phyloP scores from a whole-genome alignment of 129 eudicot species.

The Apium graveolens region DNA sequence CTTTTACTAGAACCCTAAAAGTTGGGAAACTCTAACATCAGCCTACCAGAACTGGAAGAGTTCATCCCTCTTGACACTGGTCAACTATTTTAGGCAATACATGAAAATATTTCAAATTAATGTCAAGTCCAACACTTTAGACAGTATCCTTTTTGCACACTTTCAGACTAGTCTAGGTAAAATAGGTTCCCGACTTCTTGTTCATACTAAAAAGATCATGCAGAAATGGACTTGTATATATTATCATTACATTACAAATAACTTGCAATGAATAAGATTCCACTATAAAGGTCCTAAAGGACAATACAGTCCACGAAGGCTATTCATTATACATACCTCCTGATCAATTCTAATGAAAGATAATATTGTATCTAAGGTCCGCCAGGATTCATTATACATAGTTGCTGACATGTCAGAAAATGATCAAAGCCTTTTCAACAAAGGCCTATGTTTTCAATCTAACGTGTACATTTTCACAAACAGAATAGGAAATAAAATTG shows the following conservation, averaged over 20 bases:
- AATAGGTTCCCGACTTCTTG: not conserved
- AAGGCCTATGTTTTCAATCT: not conserved
- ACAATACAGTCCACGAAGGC: not conserved
- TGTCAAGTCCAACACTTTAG: not conserved
- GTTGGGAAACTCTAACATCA: too few species aligned
- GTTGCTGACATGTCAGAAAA: not conserved
- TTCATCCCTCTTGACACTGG: not conserved
- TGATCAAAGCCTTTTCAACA: not conserved
- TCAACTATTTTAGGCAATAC: not conserved
- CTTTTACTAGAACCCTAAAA: too few species aligned
- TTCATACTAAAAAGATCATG: not conserved
- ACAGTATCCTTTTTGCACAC: not conserved
- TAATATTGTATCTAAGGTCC: not conserved
- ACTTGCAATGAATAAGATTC: not conserved
- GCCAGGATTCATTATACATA: not conserved
- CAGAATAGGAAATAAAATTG: not conserved
- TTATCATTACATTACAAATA: not conserved
- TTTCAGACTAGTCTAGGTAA: not conserved
- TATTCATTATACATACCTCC: not conserved
- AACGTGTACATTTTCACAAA: not conserved
- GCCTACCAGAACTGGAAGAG: too few species aligned
- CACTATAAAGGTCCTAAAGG: not conserved
- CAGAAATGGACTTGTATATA: not conserved
- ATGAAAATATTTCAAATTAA: too few species aligned
- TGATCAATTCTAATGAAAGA: not conserved